Evolutionary conservation across 768 basidiomycete genomes (phyloP).

Genomic region (Mycena vitilis): DNA sequence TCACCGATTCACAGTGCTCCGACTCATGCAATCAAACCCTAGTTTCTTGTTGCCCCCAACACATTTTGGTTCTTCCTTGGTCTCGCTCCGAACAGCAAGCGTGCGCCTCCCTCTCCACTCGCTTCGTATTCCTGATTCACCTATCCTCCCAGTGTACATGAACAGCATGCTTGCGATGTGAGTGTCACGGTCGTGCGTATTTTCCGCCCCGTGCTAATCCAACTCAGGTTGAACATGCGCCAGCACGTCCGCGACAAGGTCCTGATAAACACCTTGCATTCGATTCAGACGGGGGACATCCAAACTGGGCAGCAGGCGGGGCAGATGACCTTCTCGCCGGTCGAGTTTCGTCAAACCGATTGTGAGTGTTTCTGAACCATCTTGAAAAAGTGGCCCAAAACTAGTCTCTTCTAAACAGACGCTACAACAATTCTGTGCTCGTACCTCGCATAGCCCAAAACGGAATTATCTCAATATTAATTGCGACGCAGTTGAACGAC

Average conservation of each 20-base stretch:
- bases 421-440: too few relatives aligned
- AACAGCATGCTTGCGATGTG: constrained; percentile 36
- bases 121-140: too few relatives aligned
- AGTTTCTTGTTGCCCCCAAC: constrained; percentile 26
- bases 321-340: not conserved
- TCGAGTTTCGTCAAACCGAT: constrained; percentile 1
- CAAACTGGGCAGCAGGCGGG: not conserved
- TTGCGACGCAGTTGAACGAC: too few relatives aligned
- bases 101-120: not conserved
- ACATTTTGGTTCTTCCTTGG: constrained; percentile 35
- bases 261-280: not conserved
- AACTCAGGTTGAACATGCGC: constrained; percentile 27
- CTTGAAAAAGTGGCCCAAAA: too few relatives aligned
- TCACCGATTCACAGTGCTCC: too few relatives aligned
- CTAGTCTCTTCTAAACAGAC: too few relatives aligned
- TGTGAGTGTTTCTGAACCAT: not conserved
- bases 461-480: too few relatives aligned
- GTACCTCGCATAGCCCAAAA: too few relatives aligned
- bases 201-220: not conserved
- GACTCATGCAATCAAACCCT: not conserved
- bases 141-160: constrained; percentile 26
- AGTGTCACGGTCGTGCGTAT: not conserved
- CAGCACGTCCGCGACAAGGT: constrained; percentile 15
- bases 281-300: not conserved
- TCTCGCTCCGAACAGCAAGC: constrained; percentile 29